phyloP scores from a whole-genome alignment of 345 rosid species.

The Diplotaxis tenuifolia region DNA sequence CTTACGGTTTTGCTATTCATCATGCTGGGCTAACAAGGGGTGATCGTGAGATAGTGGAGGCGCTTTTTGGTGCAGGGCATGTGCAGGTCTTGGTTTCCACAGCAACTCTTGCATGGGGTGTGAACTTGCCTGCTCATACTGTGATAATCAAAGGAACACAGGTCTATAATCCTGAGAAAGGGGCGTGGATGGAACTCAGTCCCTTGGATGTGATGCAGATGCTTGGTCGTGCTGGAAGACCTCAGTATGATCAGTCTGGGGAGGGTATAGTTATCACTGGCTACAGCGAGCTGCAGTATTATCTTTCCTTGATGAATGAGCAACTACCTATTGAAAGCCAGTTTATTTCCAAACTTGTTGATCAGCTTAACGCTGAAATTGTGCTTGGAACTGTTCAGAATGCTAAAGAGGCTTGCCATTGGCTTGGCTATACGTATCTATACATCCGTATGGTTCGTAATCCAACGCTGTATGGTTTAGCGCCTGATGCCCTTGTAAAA shows the following conservation, averaged over 20 bases:
- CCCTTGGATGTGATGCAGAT: conserved; percentile 99
- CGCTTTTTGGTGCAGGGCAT: conserved; percentile 66
- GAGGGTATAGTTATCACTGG: conserved; percentile 97
- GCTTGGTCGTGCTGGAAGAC: conserved; percentile 99
- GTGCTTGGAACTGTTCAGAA: conserved; percentile 96
- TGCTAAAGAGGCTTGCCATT: conserved; percentile 95
- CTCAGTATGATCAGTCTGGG: conserved; percentile 86
- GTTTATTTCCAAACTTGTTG: conserved; percentile 86
- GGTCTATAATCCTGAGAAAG: conserved; percentile 95
- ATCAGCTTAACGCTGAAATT: conserved; percentile 98
- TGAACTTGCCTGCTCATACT: conserved; percentile 87
- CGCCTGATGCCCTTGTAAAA: conserved; percentile 72
- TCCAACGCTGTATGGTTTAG: conserved; percentile 81
- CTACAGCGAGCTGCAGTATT: conserved; percentile 79
- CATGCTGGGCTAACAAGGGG: conserved; percentile 91
- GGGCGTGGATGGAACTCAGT: conserved; percentile 94
- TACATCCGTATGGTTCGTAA: conserved; percentile 85
- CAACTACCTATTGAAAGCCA: conserved; percentile 98
- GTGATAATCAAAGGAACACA: conserved; percentile 96
- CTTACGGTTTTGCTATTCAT: conserved; percentile 93
- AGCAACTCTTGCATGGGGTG: conserved; percentile 99
- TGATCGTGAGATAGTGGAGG: conserved; percentile 87
- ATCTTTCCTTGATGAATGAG: conserved; percentile 94
- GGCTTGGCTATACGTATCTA: conserved; percentile 91
- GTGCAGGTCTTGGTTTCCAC: conserved; percentile 91